A percentile compares a stretch with the other conserved stretches of the same genome.
phyloP scores from a whole-genome alignment of 768 basidiomycete species.

The Auricularia cornea region DNA sequence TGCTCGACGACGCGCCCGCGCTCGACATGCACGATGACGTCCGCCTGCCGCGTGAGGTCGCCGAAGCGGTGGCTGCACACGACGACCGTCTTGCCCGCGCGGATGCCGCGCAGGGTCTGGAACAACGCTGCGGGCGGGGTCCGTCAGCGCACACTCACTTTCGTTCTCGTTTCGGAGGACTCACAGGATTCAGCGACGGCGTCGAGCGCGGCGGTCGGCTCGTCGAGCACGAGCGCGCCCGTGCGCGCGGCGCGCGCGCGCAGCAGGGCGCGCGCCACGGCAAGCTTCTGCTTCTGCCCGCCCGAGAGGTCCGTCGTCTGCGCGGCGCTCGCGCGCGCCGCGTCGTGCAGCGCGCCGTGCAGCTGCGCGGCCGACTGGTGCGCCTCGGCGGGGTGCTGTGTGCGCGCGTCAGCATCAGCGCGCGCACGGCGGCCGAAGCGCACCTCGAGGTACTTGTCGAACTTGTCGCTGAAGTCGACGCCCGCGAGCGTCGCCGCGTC shows the following conservation, averaged over 20 bases:
- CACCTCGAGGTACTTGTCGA: neutral
- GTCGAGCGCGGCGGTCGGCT: constrained; percentile 29
- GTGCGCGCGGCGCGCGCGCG: constrained; percentile 39
- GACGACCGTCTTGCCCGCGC: neutral
- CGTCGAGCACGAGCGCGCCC: constrained; percentile 62
- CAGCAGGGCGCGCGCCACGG: constrained; percentile 48
- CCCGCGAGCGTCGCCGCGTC: neutral
- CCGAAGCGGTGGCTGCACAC: constrained; percentile 5
- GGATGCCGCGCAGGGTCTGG: neutral
- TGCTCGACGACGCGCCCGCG: neutral
- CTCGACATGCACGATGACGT: constrained; percentile 1
- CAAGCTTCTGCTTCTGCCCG: constrained; percentile 68
- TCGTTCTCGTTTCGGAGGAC: no score
- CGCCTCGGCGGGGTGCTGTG: neutral
- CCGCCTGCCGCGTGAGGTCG: constrained; percentile 4
- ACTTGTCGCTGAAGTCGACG: neutral
- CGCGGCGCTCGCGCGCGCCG: neutral
- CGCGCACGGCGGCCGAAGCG: neutral
- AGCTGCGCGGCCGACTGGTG: neutral
- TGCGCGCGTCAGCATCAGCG: neutral
- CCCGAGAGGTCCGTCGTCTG: constrained; percentile 42
- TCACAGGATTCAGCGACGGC: neutral
- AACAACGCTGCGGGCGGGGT: neutral
- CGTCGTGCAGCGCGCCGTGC: neutral
- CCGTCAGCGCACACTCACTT: no score